These are phyloP conservation scores for Daldinia sp. DNA, from an alignment of 2,329 filamentous ascomycete genomes.

Conservation along the genomic window DNA sequence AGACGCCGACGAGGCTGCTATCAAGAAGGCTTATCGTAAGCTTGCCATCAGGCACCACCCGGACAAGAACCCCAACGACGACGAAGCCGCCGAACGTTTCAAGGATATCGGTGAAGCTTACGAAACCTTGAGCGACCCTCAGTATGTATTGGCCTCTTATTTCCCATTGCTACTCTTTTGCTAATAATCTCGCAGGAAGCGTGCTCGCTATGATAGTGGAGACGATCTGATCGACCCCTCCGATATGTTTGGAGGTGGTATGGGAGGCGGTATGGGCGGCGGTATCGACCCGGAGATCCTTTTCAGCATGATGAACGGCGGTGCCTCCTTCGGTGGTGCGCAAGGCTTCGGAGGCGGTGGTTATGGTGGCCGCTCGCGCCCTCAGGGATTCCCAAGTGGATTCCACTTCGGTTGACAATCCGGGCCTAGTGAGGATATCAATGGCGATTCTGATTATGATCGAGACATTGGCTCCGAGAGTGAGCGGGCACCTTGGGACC, in stretches of 20 bases:
- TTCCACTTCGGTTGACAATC: slow-evolving; percentile 66
- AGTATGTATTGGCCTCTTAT: slow-evolving; percentile 65
- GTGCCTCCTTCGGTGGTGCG: slow-evolving; percentile 64
- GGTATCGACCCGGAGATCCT: slow-evolving; percentile 81
- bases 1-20: slow-evolving; percentile 81
- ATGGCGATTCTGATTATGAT: slow-evolving; percentile 48
- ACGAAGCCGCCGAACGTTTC: slow-evolving; percentile 86
- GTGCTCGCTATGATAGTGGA: slow-evolving; percentile 88
- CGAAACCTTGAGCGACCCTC: slow-evolving; percentile 90
- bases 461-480: slow-evolving; percentile 34
- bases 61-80: slow-evolving; percentile 94
- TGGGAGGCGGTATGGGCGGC: slow-evolving; percentile 59
- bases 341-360: slow-evolving; percentile 57
- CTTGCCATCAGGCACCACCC: slow-evolving; percentile 94
- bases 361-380: slow-evolving; percentile 54
- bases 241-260: slow-evolving; percentile 77
- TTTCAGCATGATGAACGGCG: slow-evolving; percentile 83
- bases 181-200: slow-evolving; percentile 70
- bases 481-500: slow-evolving; percentile 20
- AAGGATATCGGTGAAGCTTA: slow-evolving; percentile 98
- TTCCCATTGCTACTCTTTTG: slow-evolving; percentile 23
- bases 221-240: slow-evolving; percentile 88
- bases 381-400: slow-evolving; percentile 57
- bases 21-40: slow-evolving; percentile 98
- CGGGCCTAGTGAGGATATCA: slow-evolving; percentile 44